Base-by-base conservation (phyloP, 176 grass and related monocot genomes). In the Themeda triandra region DNA sequence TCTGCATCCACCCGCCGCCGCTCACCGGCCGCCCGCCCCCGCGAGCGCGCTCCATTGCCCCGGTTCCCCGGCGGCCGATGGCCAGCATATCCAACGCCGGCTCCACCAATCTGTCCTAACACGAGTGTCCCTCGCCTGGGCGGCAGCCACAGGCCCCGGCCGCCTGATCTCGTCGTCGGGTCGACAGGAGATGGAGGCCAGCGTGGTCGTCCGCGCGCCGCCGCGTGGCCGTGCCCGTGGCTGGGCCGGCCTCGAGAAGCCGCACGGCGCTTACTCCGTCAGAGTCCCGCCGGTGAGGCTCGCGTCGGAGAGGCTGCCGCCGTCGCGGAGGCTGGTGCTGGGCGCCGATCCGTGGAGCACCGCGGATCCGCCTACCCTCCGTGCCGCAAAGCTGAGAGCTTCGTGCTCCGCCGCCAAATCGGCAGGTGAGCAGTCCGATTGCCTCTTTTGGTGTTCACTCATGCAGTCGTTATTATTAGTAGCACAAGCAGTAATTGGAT, bases 121-220 rank as follows among this genome's bases (percentile, higher is more conserved):
- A 54, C 1, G 7, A 40, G 1, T 3, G 17, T 6, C 33, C 21
- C 63, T 28, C 25, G n/a, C 63, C 18, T 3, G 31, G 23, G 32
- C 31, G 2, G 35, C 54, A 8, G 67, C 12, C 51, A 6, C 31
- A 37, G 37, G 58, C 33, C 2, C 31, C 32, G 23, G 29, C 59
- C 45, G 39, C 8, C 15, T 40, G 29, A 15, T 4, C 13, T 64
- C 59, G 48, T 54, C 83, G 10, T 58, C 74, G 6, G 80, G 63
- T 71, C 69, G 15, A 71, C 42, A 45, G 36, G 68, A 77, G 79
- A 92, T 92, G 86, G 90, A 92, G 62, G 75, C 80, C n/a, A 63
- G 40, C 10, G 63, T 70, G 68, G 69, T 74, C 63, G n/a, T 89
- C 74, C 74, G 80, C 1, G 39, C 69, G 86, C 42, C 28, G 63